Evolutionary conservation across 2,329 filamentous ascomycete genomes (phyloP), one percentile per base, ranked within the genome.

Genomic region (Neopestalotiopsis sp.): DNA sequence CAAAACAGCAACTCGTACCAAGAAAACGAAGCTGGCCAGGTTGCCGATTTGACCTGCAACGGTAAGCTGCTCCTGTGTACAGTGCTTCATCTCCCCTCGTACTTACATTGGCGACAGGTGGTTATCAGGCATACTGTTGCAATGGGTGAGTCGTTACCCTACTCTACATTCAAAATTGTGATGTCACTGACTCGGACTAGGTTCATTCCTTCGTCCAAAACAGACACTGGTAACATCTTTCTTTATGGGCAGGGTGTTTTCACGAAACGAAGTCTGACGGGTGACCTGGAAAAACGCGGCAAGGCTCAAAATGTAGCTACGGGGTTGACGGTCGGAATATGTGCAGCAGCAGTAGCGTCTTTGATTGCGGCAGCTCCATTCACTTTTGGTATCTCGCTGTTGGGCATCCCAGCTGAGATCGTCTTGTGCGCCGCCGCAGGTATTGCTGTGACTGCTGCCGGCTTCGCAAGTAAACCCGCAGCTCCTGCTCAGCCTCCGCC

Each of bases 151-250:
- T 38, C 24, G 24, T 24, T 24, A 24, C 24, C 24, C 4, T 38
- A 38, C 34, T 38, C 34, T 6, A 38, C 34, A 7, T 38, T 6
- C 34, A 38, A 10, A 4, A 5, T 38, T 38, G 34, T 10, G 4
- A 7, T 38, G 34, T 38, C 6, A 38, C 34, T 38, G 10, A 38
- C 10, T 10, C 10, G 34, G 34, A 38, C 64, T 14, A 45, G 64
- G 5, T 66, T 66, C 64, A 32, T 40, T 3, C 64, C 64, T 28
- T 72, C 70, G 12, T 59, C 70, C 6, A 71, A 28, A 6, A 62
- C 69, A 42, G 69, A 70, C 66, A 68, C 70, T 30, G 69, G 67
- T 40, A 69, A 65, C 60, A 60, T 72, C 13, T 52, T 59, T 20
- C 67, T 72, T 28, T 32, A 59, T 56, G 70, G 62, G 32, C 69